Evolutionary conservation across 352 stramenopile genomes (phyloP).

Genomic region (Phytophthora podocarpi): DNA sequence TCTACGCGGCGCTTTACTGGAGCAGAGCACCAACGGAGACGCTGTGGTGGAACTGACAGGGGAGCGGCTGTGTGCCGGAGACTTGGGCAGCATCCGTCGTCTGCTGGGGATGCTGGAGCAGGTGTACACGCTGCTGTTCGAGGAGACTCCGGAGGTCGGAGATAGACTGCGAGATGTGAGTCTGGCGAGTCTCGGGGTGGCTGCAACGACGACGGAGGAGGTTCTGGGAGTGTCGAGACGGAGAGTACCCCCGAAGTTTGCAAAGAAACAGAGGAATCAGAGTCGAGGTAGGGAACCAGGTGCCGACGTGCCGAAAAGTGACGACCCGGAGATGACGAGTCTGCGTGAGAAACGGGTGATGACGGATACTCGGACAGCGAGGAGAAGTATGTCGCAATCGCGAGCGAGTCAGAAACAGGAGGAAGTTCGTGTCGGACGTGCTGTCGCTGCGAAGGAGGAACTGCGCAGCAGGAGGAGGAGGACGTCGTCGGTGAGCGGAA

Average conservation of each 20-base stretch:
- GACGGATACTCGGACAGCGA: neutral
- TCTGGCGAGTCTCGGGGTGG: conserved; percentile 27
- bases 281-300: neutral
- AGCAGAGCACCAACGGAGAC: conserved; percentile 44
- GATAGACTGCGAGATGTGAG: conserved; percentile 25
- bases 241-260: conserved; percentile 22
- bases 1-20: conserved; percentile 69
- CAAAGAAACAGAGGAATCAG: conserved; percentile 27
- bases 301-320: conserved; percentile 9
- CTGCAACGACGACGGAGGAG: neutral
- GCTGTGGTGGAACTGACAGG: conserved; percentile 60
- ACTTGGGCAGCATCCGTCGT: conserved; percentile 53
- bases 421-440: conserved; percentile 26
- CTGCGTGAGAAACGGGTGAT: conserved; percentile 5
- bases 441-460: neutral
- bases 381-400: neutral
- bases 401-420: conserved; percentile 23
- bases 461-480: conserved; percentile 3
- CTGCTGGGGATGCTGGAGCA: conserved; percentile 64
- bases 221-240: neutral
- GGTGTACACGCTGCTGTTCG: conserved; percentile 62
- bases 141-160: conserved; percentile 35
- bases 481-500: neutral
- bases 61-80: conserved; percentile 50
- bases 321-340: conserved; percentile 19